phyloP scores from a whole-genome alignment of 2,329 filamentous ascomycete genomes.

The Cadophora luteo-olivacea region DNA sequence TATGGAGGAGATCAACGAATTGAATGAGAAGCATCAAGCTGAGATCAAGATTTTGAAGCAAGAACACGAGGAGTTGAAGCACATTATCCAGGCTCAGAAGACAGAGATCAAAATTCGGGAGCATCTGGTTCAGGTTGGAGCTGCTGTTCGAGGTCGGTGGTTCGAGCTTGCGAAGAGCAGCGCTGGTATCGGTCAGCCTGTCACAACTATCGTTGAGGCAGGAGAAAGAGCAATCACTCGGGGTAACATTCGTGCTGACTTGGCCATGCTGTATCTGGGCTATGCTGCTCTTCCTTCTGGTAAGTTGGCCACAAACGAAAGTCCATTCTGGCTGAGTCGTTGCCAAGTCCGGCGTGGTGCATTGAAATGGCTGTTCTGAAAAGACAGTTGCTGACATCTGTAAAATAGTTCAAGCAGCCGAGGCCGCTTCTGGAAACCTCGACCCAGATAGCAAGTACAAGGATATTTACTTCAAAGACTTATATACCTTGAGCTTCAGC shows the following conservation, averaged over 20 bases:
- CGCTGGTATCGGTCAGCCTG: no score
- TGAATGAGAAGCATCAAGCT: background rate
- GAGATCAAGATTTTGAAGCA: background rate
- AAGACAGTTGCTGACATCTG: background rate
- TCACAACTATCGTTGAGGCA: background rate
- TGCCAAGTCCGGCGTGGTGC: background rate
- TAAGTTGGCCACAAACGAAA: background rate
- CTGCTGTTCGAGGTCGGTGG: background rate
- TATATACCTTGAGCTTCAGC: background rate
- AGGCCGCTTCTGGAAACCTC: background rate
- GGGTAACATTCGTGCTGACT: slow-evolving; percentile 1
- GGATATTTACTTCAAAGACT: background rate
- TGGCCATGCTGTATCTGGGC: slow-evolving; percentile 7
- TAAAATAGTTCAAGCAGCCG: background rate
- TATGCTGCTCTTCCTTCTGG: background rate
- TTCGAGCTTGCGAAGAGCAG: background rate
- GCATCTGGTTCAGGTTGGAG: slow-evolving; percentile 5
- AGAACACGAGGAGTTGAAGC: background rate
- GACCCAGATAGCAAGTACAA: background rate
- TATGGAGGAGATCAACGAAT: background rate
- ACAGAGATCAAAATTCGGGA: background rate
- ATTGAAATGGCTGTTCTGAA: background rate
- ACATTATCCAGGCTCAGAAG: background rate
- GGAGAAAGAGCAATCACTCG: background rate
- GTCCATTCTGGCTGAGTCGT: background rate